Evolutionary conservation across 2,329 filamentous ascomycete species (phyloP).

Genomic region (Colletotrichum ledebouriae): DNA sequence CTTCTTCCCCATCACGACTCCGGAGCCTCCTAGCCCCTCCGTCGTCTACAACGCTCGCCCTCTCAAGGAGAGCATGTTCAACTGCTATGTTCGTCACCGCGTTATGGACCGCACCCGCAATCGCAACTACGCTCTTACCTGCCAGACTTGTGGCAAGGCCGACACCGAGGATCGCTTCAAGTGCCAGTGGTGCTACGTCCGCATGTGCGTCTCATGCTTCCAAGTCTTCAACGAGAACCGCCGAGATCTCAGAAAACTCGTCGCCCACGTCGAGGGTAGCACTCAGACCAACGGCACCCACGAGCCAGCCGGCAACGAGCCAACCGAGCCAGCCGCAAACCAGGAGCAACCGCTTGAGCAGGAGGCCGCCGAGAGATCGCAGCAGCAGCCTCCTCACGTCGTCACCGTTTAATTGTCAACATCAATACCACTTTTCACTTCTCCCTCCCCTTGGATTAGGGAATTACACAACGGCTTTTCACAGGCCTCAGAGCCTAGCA

Average conservation of each 20-base stretch:
- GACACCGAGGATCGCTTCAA: conserved; percentile 61
- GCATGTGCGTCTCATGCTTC: conserved; percentile 64
- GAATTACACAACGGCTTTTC: conserved; percentile 14
- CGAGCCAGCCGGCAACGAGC: not conserved
- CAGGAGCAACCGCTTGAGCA: conserved; percentile 6
- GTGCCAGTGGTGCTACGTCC: conserved; percentile 65
- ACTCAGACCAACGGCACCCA: conserved; percentile 12
- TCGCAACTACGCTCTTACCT: conserved; percentile 63
- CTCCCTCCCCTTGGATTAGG: conserved; percentile 15
- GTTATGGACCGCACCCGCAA: conserved; percentile 64
- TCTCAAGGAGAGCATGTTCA: conserved; percentile 59
- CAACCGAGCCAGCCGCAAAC: not conserved
- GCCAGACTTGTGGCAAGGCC: conserved; percentile 64
- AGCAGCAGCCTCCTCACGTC: conserved; percentile 3
- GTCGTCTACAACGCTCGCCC: conserved; percentile 58
- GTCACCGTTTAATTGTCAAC: conserved; percentile 5
- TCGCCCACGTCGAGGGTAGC: conserved; percentile 51
- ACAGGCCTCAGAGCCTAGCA: not conserved
- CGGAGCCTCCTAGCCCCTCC: conserved; percentile 48
- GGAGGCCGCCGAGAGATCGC: not conserved
- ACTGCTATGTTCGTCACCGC: conserved; percentile 63
- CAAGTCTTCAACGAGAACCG: conserved; percentile 56
- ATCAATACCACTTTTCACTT: conserved; percentile 4
- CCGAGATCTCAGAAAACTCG: conserved; percentile 58
- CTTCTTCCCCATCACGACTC: conserved; percentile 54